Base-by-base conservation (phyloP, 306 rosid genomes). In the Comarum palustre region DNA sequence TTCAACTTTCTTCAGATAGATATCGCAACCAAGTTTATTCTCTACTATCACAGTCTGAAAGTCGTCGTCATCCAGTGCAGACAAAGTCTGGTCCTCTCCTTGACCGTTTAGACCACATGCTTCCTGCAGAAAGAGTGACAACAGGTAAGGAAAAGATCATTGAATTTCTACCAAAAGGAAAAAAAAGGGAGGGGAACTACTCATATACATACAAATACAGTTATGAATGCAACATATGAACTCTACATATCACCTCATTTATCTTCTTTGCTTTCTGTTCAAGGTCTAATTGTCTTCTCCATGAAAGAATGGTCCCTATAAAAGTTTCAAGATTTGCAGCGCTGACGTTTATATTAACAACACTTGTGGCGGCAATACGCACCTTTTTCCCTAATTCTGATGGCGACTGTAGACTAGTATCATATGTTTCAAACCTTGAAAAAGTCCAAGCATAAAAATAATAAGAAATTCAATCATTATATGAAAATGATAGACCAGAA, bases 41-140 rank as follows among this genome's bases (percentile, higher is more conserved):
- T 94, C 97, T 72, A 94, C 64, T 47, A 90, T 66, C 63, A 92
- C 84, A 43, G 97, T 91, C 86, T 88, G 99, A 79, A 91, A 83
- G 79, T 94, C 99, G 82, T 94, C 97, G 78, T 89, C 96, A 83
- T 94, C 99, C 76, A 94, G 75, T 13, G 97, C 96, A 57, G 97
- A 94, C 79, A 88, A 83, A 71, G 93, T 83, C 71, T 82, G 57
- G 77, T 77, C 80, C 50, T 84, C 89, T 73, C 84, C 92, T 62
- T 77, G 84, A 69, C 76, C 76, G 48, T 71, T 80, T 72, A 74
- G 80, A 80, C 74, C 77, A 68, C 86, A 80, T 82, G 71, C 82
- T 79, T 84, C 96, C 97, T 93, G 96, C 73, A 87, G 68, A 82
- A 64, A 48, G 38, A 76, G 58, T 70, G 29, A 81, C 74, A 79